Evolutionary conservation across 768 basidiomycete genomes (phyloP), one percentile per base, ranked within the genome.

Genomic region (Boletus vinaceobasis): DNA sequence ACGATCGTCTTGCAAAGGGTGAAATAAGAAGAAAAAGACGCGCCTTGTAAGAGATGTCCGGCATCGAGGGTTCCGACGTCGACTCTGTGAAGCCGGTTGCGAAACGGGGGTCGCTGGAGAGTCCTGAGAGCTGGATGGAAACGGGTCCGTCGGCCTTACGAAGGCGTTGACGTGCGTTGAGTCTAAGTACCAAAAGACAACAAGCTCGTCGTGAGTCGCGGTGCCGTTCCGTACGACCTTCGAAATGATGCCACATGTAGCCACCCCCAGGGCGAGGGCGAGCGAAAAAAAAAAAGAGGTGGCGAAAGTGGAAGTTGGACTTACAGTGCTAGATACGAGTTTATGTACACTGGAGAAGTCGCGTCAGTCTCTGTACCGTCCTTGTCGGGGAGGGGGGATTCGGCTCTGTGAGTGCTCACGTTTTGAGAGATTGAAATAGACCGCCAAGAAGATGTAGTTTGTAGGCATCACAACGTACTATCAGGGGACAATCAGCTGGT

Each of bases 401-500:
- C 32, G 7, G 43, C 0, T 19, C 8, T 37, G 4, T 5, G 9
- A 37, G 9, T n/a, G 57, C 81, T 58, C 44, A 82, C 82, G 59
- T 66, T 84, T 83, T 66, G 79, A 78, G 33, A 83, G 67, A 17
- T 77, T 69, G 33, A 84, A 73, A 57, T 82, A 81, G 59, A 81
- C 78, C 2, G 68, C 79, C 75, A 83, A 61, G 70, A 80, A 82
- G 51, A 84, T 71, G 61, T 80, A 78, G 53, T 81, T 84, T 35
- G 72, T 53, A 0, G 81, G 83, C 83, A 84, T 83, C 2, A 73
- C 68, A 31, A 72, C 68, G 56, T 79, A 83, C 57, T 73, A 51
- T 48, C 27, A n/a, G 17, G 27, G 6, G 1, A 21, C n/a, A 7
- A 32, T 57, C 23, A 58, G 11, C 7, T 23, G 5, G 5, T 23